Percentiles rank a stretch among this genome's conserved stretches.
Conservation (phyloP, 106 monocot species). For the Ottelia alismoides region DNA sequence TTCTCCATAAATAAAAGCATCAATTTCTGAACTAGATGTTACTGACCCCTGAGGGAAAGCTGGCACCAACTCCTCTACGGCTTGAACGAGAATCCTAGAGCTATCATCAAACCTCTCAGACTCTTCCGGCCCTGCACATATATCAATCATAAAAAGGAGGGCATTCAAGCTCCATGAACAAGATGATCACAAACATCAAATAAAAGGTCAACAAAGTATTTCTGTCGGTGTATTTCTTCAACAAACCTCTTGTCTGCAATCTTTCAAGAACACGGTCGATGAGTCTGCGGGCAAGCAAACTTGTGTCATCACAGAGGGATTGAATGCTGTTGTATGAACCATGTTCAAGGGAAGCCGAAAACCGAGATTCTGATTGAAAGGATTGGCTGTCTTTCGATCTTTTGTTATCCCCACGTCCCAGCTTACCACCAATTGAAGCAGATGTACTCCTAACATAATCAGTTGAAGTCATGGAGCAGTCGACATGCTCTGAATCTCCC, state of each 20-base stretch:
- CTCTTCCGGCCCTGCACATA: constrained; percentile 13
- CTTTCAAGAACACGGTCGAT: constrained; percentile 13
- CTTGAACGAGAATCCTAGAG: constrained; percentile 17
- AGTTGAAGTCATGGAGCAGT: neutral
- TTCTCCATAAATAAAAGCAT: neutral
- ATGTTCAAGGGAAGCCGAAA: neutral
- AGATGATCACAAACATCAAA: too few species aligned
- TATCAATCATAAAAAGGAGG: too few species aligned
- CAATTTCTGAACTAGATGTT: neutral
- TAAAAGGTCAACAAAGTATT: too few species aligned
- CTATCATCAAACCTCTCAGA: constrained; percentile 5
- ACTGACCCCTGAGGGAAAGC: constrained; percentile 43
- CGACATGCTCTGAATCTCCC: constrained; percentile 25
- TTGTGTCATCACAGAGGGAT: constrained; percentile 63
- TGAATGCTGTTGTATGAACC: constrained; percentile 9
- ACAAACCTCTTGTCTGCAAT: neutral
- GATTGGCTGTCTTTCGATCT: neutral
- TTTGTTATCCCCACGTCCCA: constrained; percentile 4
- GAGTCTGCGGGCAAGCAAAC: constrained; percentile 41
- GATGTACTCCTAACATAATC: neutral
- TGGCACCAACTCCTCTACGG: constrained; percentile 35
- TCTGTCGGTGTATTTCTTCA: neutral
- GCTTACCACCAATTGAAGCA: neutral
- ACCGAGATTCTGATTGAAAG: neutral
- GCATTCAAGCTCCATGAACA: too few species aligned